phyloP scores from a whole-genome alignment of 257 asterid species.

The Solanum pinnatisectum region DNA sequence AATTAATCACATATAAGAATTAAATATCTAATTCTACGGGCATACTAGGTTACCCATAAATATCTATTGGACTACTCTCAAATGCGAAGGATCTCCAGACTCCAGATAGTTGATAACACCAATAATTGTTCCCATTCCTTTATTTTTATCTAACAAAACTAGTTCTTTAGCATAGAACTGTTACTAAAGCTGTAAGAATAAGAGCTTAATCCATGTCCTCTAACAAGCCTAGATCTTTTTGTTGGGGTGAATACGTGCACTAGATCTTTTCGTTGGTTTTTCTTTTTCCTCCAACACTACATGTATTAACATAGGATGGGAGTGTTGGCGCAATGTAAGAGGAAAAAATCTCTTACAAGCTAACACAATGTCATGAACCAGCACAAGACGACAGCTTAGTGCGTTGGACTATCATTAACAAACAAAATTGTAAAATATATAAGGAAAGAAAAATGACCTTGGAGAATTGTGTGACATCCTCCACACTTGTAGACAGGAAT shows the following conservation, averaged over 20 bases:
- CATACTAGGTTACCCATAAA: neutral
- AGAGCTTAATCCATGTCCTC: neutral
- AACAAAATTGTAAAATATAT: neutral
- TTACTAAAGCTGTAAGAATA: neutral
- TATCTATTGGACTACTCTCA: neutral
- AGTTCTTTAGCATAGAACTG: neutral
- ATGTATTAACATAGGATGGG: neutral
- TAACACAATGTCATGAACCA: neutral
- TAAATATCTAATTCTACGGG: neutral
- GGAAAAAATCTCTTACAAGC: neutral
- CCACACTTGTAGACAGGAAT: slow-evolving; percentile 66
- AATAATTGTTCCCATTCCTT: neutral
- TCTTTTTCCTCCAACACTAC: neutral
- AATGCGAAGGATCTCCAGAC: neutral
- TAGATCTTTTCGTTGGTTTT: neutral
- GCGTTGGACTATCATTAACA: neutral
- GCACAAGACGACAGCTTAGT: neutral
- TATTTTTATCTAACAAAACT: neutral
- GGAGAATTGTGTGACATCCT: slow-evolving; percentile 66
- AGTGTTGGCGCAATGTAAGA: neutral
- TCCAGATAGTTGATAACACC: neutral
- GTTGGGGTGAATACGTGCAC: neutral
- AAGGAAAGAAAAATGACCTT: slow-evolving; percentile 33
- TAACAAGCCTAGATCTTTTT: neutral
- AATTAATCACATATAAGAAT: neutral